These are phyloP conservation scores for Datisca glomerata DNA, from an alignment of 306 rosid species.

Conservation along the genomic window DNA sequence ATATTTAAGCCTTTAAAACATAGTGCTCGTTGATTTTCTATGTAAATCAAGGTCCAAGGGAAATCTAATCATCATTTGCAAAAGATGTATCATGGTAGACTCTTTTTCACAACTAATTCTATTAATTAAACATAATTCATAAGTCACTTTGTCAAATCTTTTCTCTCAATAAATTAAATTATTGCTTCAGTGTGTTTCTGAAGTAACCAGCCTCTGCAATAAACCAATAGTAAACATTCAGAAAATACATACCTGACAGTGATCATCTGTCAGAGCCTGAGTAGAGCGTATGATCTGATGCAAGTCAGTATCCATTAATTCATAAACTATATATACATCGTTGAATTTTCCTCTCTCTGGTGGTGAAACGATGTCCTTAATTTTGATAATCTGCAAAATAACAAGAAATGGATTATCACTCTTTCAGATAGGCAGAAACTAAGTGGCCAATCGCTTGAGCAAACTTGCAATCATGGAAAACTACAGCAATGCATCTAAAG, in stretches of 20 bases:
- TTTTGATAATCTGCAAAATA: constrained; percentile 51
- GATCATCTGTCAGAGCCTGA: constrained; percentile 83
- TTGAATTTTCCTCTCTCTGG: constrained; percentile 57
- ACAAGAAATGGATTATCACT: not conserved
- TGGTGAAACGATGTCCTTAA: constrained; percentile 81
- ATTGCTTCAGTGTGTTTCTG: too few relatives aligned
- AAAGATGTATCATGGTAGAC: too few relatives aligned
- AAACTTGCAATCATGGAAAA: not conserved
- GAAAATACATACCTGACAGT: constrained; percentile 54
- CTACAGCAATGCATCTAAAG: not conserved
- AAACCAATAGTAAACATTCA: not conserved
- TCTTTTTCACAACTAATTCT: too few relatives aligned
- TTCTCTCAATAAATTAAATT: too few relatives aligned
- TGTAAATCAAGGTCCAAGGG: too few relatives aligned
- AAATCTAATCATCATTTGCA: too few relatives aligned
- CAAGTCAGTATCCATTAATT: constrained; percentile 82
- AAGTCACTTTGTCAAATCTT: too few relatives aligned
- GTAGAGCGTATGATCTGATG: constrained; percentile 76
- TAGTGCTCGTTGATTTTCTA: too few relatives aligned
- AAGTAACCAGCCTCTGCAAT: not conserved
- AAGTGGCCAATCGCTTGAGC: not conserved
- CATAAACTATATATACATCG: constrained; percentile 84
- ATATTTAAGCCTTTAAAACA: too few relatives aligned
- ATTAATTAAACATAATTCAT: too few relatives aligned
- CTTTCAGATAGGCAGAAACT: not conserved